phyloP scores from a whole-genome alignment of 2,329 filamentous ascomycete genomes.

The Zymoseptoria passerinii region DNA sequence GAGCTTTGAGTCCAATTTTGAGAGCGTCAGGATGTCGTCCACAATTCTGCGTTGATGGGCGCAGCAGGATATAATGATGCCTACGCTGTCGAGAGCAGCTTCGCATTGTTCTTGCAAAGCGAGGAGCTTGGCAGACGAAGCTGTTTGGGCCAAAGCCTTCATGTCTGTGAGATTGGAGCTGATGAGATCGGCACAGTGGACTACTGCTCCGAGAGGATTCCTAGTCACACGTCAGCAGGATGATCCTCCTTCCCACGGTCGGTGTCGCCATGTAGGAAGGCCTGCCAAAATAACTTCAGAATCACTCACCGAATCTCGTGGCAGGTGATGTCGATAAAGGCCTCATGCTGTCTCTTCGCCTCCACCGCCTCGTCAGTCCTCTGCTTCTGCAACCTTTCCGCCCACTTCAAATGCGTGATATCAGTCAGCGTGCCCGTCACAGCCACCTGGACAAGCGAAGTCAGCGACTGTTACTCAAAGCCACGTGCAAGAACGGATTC shows the following conservation, averaged over 20 bases:
- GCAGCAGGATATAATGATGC: constrained; percentile 37
- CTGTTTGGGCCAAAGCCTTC: constrained; percentile 8
- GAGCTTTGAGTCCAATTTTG: constrained; percentile 36
- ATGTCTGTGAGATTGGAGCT: constrained; percentile 17
- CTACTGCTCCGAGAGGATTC: constrained; percentile 26
- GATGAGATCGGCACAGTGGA: constrained; percentile 36
- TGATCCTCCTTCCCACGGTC: too few species aligned
- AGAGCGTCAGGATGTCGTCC: constrained; percentile 37
- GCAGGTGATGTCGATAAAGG: constrained; percentile 35
- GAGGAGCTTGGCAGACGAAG: neutral
- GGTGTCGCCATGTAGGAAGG: neutral
- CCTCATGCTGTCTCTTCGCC: constrained; percentile 35
- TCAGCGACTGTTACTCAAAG: too few species aligned
- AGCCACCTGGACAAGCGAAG: constrained; percentile 9
- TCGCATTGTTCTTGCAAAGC: constrained; percentile 3
- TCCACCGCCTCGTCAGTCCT: constrained; percentile 33
- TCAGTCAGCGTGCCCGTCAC: constrained; percentile 39
- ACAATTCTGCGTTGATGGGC: constrained; percentile 39
- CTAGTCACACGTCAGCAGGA: neutral
- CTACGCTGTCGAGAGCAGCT: constrained; percentile 11
- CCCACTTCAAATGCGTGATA: constrained; percentile 39
- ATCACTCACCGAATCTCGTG: constrained; percentile 23
- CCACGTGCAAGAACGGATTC: too few species aligned
- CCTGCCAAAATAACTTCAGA: neutral
- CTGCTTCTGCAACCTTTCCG: constrained; percentile 32